A percentile compares a stretch with the other conserved stretches of the same genome.
Evolutionary conservation across 1,284 basidiomycete species (phyloP).

Genomic region (Athelia sp.): DNA sequence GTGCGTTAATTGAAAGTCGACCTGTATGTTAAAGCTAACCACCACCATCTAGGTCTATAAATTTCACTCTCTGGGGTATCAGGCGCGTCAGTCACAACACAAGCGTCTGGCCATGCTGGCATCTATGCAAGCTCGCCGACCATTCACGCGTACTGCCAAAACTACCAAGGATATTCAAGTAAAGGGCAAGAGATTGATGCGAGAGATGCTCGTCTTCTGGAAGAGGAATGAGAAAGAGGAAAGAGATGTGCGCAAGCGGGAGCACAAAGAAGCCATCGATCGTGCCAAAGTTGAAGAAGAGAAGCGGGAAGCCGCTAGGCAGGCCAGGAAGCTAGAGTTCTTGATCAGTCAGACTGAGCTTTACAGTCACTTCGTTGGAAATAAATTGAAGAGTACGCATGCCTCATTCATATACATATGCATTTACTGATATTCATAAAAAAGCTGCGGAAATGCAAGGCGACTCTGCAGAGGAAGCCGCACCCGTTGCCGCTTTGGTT

Average conservation of each 20-base stretch:
- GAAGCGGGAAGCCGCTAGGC: conserved; percentile 90
- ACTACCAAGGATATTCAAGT: conserved; percentile 85
- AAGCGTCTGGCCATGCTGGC: conserved; percentile 77
- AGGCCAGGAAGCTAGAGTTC: conserved; percentile 97
- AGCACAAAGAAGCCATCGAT: conserved; percentile 91
- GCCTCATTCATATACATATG: conserved; percentile 1
- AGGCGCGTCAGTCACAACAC: conserved; percentile 59
- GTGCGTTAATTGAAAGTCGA: conserved; percentile 34
- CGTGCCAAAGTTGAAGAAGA: conserved; percentile 94
- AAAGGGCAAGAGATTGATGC: conserved; percentile 86
- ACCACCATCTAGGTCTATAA: conserved; percentile 65
- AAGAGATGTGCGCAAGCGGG: conserved; percentile 87
- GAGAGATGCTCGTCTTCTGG: conserved; percentile 96
- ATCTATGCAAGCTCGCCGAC: conserved; percentile 78
- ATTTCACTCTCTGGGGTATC: conserved; percentile 62
- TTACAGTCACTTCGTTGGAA: conserved; percentile 99
- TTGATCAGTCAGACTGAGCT: conserved; percentile 98
- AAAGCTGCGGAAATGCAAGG: conserved; percentile 88
- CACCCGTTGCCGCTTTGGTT: conserved; percentile 59
- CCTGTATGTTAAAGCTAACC: conserved; percentile 9
- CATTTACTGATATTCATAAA: conserved; percentile 5
- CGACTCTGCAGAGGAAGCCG: conserved; percentile 39
- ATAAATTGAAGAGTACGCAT: conserved; percentile 89
- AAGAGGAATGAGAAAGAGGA: conserved; percentile 98
- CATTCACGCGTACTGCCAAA: conserved; percentile 77